A percentile compares a stretch with the other conserved stretches of the same genome.
phyloP scores from a whole-genome alignment of 192 early-diverging fungal genomes.

The Chytriomyces hyalinus region DNA sequence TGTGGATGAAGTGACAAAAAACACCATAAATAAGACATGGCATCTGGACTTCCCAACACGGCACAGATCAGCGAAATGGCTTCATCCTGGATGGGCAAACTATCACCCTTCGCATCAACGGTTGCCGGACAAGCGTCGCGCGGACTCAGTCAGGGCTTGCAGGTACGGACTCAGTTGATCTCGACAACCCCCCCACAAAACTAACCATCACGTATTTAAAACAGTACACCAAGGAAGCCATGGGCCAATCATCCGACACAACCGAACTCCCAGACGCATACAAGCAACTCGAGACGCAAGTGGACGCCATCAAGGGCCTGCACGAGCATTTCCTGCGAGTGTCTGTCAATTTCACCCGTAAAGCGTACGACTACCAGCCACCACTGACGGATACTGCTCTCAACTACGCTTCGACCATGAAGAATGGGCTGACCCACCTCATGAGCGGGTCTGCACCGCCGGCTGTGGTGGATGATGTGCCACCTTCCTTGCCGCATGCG shows the following conservation, averaged over 20 bases:
- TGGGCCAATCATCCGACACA: conserved; percentile 79
- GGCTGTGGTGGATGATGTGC: conserved; percentile 2
- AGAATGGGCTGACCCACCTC: neutral
- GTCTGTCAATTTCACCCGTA: conserved; percentile 74
- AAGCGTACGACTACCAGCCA: conserved; percentile 79
- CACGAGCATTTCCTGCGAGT: conserved; percentile 75
- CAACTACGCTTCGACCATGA: conserved; percentile 73
- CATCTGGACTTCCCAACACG: neutral
- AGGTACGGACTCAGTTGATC: neutral
- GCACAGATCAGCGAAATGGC: conserved; percentile 19
- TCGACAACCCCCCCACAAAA: neutral
- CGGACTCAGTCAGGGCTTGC: neutral
- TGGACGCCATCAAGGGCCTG: conserved; percentile 75
- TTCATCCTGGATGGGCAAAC: conserved; percentile 10
- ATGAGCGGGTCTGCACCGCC: neutral
- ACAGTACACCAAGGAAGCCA: conserved; percentile 89
- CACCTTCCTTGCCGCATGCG: conserved; percentile 20
- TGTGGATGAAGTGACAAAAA: too few relatives aligned
- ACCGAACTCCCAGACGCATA: conserved; percentile 95
- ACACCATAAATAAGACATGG: neutral
- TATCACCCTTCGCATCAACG: neutral
- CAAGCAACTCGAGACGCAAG: conserved; percentile 85
- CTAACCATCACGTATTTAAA: neutral
- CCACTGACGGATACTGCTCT: conserved; percentile 72
- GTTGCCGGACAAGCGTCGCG: neutral